phyloP scores from a whole-genome alignment of 1,284 basidiomycete genomes.

The Malassezia globosa region DNA sequence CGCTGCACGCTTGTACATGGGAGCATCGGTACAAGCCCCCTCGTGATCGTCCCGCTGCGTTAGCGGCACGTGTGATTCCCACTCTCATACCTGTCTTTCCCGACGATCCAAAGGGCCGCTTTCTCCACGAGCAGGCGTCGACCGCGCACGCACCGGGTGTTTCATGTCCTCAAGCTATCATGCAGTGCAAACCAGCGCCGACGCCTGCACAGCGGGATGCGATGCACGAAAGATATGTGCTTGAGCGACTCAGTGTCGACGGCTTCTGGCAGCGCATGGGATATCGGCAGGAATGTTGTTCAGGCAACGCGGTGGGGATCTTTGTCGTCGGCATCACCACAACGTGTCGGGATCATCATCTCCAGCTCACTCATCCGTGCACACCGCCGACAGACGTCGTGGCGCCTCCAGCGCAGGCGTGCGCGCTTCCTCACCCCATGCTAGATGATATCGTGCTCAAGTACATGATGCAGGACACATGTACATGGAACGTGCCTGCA shows the following conservation, averaged over 20 bases:
- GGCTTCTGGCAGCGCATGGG: slow-evolving; percentile 45
- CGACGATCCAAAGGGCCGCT: slow-evolving; percentile 45
- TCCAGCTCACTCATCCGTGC: neutral
- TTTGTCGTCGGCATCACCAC: slow-evolving; percentile 30
- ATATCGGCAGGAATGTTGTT: slow-evolving; percentile 43
- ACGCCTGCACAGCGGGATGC: slow-evolving; percentile 21
- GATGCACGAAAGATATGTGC: slow-evolving; percentile 29
- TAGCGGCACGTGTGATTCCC: slow-evolving; percentile 20
- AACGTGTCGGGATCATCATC: neutral
- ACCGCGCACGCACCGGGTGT: slow-evolving; percentile 36
- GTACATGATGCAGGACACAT: slow-evolving; percentile 34
- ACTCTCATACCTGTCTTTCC: slow-evolving; percentile 43
- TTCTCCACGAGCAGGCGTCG: slow-evolving; percentile 37
- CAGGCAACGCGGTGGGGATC: slow-evolving; percentile 42
- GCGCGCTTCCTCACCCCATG: slow-evolving; percentile 27
- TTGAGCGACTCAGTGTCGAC: slow-evolving; percentile 32
- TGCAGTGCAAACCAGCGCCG: slow-evolving; percentile 8
- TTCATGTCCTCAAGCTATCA: neutral
- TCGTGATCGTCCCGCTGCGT: neutral
- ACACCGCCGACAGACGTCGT: neutral
- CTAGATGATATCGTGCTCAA: slow-evolving; percentile 29
- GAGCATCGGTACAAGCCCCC: neutral
- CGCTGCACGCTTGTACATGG: slow-evolving; percentile 22
- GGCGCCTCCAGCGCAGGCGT: slow-evolving; percentile 17
- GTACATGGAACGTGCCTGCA: slow-evolving; percentile 26